Conservation (phyloP, 805 yeast genomes). For the Ascoidea tarda region DNA sequence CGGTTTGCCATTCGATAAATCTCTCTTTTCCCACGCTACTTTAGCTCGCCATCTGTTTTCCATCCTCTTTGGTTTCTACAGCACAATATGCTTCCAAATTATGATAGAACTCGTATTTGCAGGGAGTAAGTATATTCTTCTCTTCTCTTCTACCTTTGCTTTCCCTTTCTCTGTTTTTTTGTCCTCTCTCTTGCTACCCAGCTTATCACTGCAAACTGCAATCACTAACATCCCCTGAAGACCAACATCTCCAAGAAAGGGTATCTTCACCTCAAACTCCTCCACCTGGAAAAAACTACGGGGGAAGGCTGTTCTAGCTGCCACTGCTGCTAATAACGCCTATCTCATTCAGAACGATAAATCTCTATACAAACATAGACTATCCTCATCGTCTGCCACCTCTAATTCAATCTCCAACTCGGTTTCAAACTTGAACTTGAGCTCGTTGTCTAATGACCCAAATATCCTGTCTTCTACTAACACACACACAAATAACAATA, state of each 20-base stretch:
- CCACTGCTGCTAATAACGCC: not conserved
- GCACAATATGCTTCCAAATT: conserved; percentile 16
- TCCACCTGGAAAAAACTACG: conserved; percentile 18
- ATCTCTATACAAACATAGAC: no score
- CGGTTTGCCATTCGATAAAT: no score
- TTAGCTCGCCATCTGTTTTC: no score
- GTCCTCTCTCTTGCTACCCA: not conserved
- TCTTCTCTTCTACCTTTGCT: not conserved
- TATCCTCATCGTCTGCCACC: no score
- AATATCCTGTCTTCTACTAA: no score
- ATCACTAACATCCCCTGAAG: conserved; percentile 3
- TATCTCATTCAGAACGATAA: no score
- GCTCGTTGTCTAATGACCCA: no score
- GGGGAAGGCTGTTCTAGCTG: conserved; percentile 1
- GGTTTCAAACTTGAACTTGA: no score
- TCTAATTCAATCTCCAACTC: no score
- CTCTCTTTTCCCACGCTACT: no score
- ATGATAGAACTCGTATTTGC: conserved; percentile 16
- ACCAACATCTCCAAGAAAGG: conserved; percentile 13
- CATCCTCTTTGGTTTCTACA: no score
- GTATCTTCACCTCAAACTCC: conserved; percentile 8
- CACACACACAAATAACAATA: not conserved
- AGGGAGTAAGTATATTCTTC: conserved; percentile 12
- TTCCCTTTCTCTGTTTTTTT: not conserved
- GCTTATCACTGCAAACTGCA: conserved; percentile 1